These are phyloP conservation scores for Cladophialophora exuberans DNA, from an alignment of 2,329 filamentous ascomycete species.

Conservation along the genomic window DNA sequence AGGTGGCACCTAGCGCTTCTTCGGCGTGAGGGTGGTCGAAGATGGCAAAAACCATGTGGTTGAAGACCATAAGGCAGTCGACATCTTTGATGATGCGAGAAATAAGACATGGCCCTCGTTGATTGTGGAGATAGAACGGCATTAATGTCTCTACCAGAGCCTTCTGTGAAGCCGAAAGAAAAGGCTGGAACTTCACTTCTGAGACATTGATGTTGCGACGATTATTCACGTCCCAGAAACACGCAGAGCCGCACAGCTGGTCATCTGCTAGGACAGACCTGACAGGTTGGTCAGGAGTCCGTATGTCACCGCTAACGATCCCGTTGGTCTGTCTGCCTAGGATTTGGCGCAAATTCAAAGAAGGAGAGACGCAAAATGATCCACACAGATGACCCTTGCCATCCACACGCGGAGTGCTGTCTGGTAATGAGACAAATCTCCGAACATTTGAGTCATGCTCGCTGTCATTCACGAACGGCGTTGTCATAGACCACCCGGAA, in stretches of 20 bases:
- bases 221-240: constrained; percentile 28
- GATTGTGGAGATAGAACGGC: constrained; percentile 28
- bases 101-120: constrained; percentile 31
- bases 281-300: background rate
- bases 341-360: constrained; percentile 12
- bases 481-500: constrained; percentile 19
- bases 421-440: constrained; percentile 20
- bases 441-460: constrained; percentile 30
- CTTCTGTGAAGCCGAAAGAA: constrained; percentile 17
- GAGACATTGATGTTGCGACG: constrained; percentile 20
- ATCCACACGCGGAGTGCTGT: background rate
- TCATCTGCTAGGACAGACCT: constrained; percentile 19
- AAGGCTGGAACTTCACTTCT: constrained; percentile 19
- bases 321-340: constrained; percentile 18
- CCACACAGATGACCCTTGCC: constrained; percentile 30
- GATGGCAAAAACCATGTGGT: constrained; percentile 24
- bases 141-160: constrained; percentile 21
- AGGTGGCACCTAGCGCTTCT: background rate
- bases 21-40: constrained; percentile 10
- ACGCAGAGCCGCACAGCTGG: constrained; percentile 22
- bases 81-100: constrained; percentile 25
- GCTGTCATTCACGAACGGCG: constrained; percentile 30
- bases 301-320: constrained; percentile 5
- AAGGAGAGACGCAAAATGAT: constrained; percentile 31
- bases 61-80: constrained; percentile 27